phyloP scores from a whole-genome alignment of 2,329 filamentous ascomycete genomes.

The Aspergillus neoniger region DNA sequence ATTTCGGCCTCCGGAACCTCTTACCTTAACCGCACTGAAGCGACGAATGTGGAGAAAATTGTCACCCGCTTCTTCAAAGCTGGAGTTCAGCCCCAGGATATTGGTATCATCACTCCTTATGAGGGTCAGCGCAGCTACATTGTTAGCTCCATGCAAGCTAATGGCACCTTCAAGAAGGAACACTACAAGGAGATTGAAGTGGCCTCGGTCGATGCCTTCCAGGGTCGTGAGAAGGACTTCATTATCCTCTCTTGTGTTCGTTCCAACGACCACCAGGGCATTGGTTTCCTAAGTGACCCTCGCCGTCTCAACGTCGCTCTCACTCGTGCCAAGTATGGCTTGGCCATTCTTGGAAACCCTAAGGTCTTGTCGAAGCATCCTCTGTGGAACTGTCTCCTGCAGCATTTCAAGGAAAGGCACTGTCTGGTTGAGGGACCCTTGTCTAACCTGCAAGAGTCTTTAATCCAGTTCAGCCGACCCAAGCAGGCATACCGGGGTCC shows the following conservation, averaged over 20 bases:
- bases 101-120: conserved; percentile 98
- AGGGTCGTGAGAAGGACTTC: conserved; percentile 98
- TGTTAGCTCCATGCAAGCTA: conserved; percentile 98
- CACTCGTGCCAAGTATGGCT: conserved; percentile 92
- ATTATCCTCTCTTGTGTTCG: conserved; percentile 97
- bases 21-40: conserved; percentile 96
- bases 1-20: conserved; percentile 97
- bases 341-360: conserved; percentile 95
- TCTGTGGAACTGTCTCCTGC: conserved; percentile 90
- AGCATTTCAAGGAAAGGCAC: conserved; percentile 96
- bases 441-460: conserved; percentile 91
- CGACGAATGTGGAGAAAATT: conserved; percentile 96
- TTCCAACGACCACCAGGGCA: conserved; percentile 98
- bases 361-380: conserved; percentile 98
- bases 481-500: conserved; percentile 89
- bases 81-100: conserved; percentile 87
- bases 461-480: conserved; percentile 91
- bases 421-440: conserved; percentile 94
- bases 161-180: conserved; percentile 96
- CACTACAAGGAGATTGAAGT: conserved; percentile 98
- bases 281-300: conserved; percentile 96
- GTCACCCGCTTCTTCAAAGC: conserved; percentile 99
- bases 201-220: conserved; percentile 96
- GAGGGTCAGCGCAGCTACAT: conserved; percentile 98
- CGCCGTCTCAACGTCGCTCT: conserved; percentile 95